Evolutionary conservation across 805 yeast species (phyloP), one percentile per base, ranked within the genome.

Genomic region (Phaffomyces thermotolerans): DNA sequence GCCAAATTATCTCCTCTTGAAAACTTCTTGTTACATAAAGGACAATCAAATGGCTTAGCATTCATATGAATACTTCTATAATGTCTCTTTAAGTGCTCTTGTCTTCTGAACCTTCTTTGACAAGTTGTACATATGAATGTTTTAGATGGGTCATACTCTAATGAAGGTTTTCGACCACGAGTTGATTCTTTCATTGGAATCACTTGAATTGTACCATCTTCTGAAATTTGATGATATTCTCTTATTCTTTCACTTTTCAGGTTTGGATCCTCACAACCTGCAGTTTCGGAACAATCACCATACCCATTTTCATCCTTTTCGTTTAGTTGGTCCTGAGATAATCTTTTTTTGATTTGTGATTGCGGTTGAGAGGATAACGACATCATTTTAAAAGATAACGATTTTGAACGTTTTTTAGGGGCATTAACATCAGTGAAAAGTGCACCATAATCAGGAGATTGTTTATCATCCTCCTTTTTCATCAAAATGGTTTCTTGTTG

Each of bases 1-100:
- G 75, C 72, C 52, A 81, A 60, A 52, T 81, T 81, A 57, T 81
- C 88, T 20, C 79, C 70, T 51, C 88, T 65, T 46, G 84, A 78
- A 52, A 81, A 81, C 52, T 78, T 76, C 57, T 81, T 79, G 30
- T 71, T 72, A 55, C 88, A 81, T 20, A 75, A 66, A 9, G 67
- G 65, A 59, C 88, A 81, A 45, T 71, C 75, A 59, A 71, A 81
- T 0, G 88, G 91, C 59, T 81, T 83, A 44, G 80, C 87, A 43
- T 79, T 72, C 30, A 84, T 81, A 55, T 84, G 93, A 47, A 84
- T 67, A 17, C 87, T 78, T 45, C 90, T 66, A 57, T 79, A 76
- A 54, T 84, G 93, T 47, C 93, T 71, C 58, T 81, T 81, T 52
- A 84, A 64, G 60, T 84, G 93, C 55, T 84, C 93, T 58, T 82